Percentiles rank a stretch among this genome's conserved stretches.
Conservation (phyloP, 192 early-diverging fungal genomes). For the Coemansia reversa region DNA sequence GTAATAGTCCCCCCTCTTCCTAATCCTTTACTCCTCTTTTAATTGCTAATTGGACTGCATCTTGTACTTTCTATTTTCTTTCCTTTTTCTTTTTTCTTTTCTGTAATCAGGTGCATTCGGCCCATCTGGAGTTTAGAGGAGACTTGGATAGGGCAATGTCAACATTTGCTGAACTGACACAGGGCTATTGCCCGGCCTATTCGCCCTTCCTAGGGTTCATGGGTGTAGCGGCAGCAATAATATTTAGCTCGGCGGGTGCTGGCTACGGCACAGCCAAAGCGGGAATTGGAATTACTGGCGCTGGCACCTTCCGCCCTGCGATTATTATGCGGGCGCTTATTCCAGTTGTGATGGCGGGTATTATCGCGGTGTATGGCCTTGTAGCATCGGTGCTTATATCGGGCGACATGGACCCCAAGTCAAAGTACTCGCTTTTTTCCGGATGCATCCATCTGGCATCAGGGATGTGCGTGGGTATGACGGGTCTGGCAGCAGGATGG, state of each 20-base stretch:
- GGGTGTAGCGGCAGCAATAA: slow-evolving; percentile 59
- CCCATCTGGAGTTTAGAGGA: slow-evolving; percentile 7
- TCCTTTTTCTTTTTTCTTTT: slow-evolving; percentile 7
- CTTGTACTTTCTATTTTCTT: neutral
- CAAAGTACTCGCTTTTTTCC: slow-evolving; percentile 52
- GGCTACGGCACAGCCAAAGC: slow-evolving; percentile 98
- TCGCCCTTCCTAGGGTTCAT: slow-evolving; percentile 62
- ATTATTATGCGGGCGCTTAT: slow-evolving; percentile 87
- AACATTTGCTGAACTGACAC: slow-evolving; percentile 31
- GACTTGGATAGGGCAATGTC: slow-evolving; percentile 12
- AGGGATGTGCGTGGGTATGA: slow-evolving; percentile 87
- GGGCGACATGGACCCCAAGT: slow-evolving; percentile 57
- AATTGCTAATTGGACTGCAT: neutral
- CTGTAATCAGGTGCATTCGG: neutral
- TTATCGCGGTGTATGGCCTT: slow-evolving; percentile 97
- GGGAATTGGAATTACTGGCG: slow-evolving; percentile 92
- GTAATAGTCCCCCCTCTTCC: neutral
- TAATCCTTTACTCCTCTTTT: neutral
- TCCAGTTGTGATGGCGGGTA: slow-evolving; percentile 99
- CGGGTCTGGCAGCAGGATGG: slow-evolving; percentile 92
- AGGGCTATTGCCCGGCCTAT: slow-evolving; percentile 54
- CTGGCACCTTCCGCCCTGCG: slow-evolving; percentile 91
- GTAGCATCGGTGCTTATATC: slow-evolving; percentile 91
- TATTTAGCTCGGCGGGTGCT: slow-evolving; percentile 86
- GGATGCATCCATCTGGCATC: slow-evolving; percentile 92